Evolutionary conservation across 768 basidiomycete species (phyloP).

Genomic region (Tephrocybe rancida): DNA sequence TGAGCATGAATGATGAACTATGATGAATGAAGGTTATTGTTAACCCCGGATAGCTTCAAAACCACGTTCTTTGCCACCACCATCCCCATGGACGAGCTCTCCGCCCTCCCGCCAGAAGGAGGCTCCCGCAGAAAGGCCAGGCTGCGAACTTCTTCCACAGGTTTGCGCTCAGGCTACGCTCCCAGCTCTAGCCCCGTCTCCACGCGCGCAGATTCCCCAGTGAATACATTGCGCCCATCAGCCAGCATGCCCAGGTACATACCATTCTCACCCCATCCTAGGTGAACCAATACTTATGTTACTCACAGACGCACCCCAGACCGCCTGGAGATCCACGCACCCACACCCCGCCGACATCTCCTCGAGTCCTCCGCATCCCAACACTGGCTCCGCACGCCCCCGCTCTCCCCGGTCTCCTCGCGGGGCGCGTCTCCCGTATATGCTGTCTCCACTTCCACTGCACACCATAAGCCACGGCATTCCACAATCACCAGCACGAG

Average conservation of each 20-base stretch:
- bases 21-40: no score
- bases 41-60: not conserved
- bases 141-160: slow-evolving; percentile 29
- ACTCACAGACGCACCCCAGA: slow-evolving; percentile 1
- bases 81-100: slow-evolving; percentile 38
- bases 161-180: slow-evolving; percentile 26
- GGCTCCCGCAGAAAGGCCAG: slow-evolving; percentile 29
- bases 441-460: slow-evolving; percentile 29
- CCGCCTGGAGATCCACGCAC: slow-evolving; percentile 54
- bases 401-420: slow-evolving; percentile 48
- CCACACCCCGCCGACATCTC: slow-evolving; percentile 67
- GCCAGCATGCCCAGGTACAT: slow-evolving; percentile 5
- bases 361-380: slow-evolving; percentile 61
- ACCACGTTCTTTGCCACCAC: not conserved
- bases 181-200: slow-evolving; percentile 27
- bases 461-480: slow-evolving; percentile 18
- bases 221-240: no score
- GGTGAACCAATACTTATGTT: not conserved
- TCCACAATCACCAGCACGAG: no score
- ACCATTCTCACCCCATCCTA: not conserved
- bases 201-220: slow-evolving; percentile 15
- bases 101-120: slow-evolving; percentile 39
- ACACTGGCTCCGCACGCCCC: slow-evolving; percentile 58
- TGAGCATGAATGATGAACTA: not conserved
- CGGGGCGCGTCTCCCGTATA: slow-evolving; percentile 50